Evolutionary conservation across 1,139 yeast genomes (phyloP), one percentile per base, ranked within the genome.

Genomic region (Sugiyamaella castrensis): DNA sequence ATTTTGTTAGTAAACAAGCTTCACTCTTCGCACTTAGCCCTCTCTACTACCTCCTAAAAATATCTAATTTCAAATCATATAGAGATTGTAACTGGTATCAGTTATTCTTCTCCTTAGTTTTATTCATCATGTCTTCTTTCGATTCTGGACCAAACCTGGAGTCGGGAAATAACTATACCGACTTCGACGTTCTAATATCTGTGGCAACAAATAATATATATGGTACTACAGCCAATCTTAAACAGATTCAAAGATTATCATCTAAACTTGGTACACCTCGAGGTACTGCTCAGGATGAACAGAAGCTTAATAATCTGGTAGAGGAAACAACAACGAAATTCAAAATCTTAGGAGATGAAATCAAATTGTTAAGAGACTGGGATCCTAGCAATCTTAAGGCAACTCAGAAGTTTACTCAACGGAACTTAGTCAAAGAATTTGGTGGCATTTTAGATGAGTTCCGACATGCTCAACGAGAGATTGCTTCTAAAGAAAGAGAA

Each of bases 381-480:
- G 58, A 53, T 37, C 26, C 48, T 8, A 8, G 38, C 9, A 42
- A 52, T 19, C 50, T 61, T 36, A 48, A 47, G 12, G 54, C 58
- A 7, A 55, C 62, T 12, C 63, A 62, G 44, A 45, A 51, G 44
- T 69, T 72, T 53, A 69, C 72, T 4, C 71, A 71, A 52, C 71
- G 71, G 30, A 73, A 73, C 53, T 59, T 78, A 9, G 63, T 65
- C 26, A 67, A 68, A 30, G 81, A 79, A 57, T 73, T 76, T 51
- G 64, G 66, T 8, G 66, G 65, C 29, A 65, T 78, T 16, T 67
- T 70, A 51, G 64, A 64, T 30, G 72, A 69, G 44, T 74, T 72
- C 55, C 67, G 67, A 39, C 49, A 56, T 10, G 53, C 74, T n/a
- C 70, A 72, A 57, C 61, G 75, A 9, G 53, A 56, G 29, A 54